These are phyloP conservation scores for Suhomyces yuchorum DNA, from an alignment of 1,139 yeast species.

Conservation along the genomic window DNA sequence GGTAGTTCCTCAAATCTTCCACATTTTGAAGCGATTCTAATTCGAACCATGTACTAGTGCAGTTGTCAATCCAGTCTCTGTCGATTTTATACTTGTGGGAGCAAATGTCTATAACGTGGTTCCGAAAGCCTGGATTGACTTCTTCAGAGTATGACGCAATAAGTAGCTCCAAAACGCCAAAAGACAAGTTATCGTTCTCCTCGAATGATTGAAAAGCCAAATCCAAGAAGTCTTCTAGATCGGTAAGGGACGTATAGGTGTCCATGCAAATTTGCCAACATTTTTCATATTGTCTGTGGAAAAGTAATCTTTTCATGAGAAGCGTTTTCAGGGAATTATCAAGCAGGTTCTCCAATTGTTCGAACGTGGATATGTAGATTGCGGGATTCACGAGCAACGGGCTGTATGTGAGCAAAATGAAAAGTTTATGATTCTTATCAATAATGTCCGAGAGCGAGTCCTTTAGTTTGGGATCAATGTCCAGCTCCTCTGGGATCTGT, in stretches of 20 bases:
- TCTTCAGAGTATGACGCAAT: slow-evolving; percentile 18
- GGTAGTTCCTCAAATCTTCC: slow-evolving; percentile 5
- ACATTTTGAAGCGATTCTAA: slow-evolving; percentile 12
- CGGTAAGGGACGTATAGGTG: slow-evolving; percentile 34
- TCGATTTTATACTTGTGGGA: slow-evolving; percentile 20
- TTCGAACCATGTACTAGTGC: slow-evolving; percentile 10
- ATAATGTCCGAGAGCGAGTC: slow-evolving; percentile 22
- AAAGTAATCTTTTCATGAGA: slow-evolving; percentile 31
- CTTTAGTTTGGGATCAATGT: slow-evolving; percentile 20
- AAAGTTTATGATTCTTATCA: slow-evolving; percentile 35
- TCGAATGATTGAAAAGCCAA: slow-evolving; percentile 23
- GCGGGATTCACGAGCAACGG: slow-evolving; percentile 37
- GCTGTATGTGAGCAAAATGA: slow-evolving; percentile 33
- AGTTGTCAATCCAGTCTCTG: slow-evolving; percentile 11
- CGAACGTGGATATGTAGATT: slow-evolving; percentile 28
- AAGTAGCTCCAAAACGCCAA: slow-evolving; percentile 30
- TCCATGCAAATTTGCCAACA: slow-evolving; percentile 36
- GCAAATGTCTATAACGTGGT: slow-evolving; percentile 27
- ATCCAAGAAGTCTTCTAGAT: slow-evolving; percentile 41
- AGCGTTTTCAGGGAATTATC: slow-evolving; percentile 26
- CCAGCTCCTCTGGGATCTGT: neutral
- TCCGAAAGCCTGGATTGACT: slow-evolving; percentile 19
- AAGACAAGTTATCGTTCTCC: slow-evolving; percentile 21
- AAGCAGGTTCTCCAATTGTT: slow-evolving; percentile 21
- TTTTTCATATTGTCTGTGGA: slow-evolving; percentile 32